Base-by-base conservation (phyloP, 495 filamentous ascomycete genomes). In the Aspergillus hancockii region DNA sequence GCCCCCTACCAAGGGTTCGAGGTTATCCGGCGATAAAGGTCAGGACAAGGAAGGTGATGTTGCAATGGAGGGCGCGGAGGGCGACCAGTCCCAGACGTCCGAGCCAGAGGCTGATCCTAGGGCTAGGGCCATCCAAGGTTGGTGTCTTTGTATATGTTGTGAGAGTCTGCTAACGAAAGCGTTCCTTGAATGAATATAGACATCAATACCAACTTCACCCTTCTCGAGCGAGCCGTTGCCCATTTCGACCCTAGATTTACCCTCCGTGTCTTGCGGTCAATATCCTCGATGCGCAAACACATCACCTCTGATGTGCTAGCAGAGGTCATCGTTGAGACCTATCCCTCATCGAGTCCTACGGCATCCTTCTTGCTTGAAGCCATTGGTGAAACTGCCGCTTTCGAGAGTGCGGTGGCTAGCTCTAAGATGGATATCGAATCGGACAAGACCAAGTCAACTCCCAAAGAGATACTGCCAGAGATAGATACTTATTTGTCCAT, bases 201-300 rank as follows among this genome's bases (percentile, higher is more conserved):
- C 70, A 96, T 98, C 81, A 93, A 92, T 77, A 85, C 82, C 81
- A 97, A 96, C 75, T 97, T 96, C 69, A 82, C 83, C 54, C 84
- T 97, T 28, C 84, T 98, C 59, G 92, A 97, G 63, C 90, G 91
- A 68, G 94, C 94, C 62, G 93, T 98, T 59, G 78, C 88, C 61
- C 84, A 96, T 66, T 98, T 98, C 70, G 94, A 98, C 78, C 85
- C 92, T 52, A 88, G 94, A 76, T 98, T 96, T 76, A 90, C 92
- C 49, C 87, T 98, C 56, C 84, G 95, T 62, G 94, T 94, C 56
- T 83, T 98, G 55, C 89, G 94, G 53, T 96, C 92, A 57, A 95
- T 97, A 76, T 96, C 94, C 40, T 92, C 91, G 57, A 86, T 98
- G 73, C 91, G 94, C 70, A 97, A 97, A 79, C 82, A 90, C 59